A percentile compares a stretch with the other conserved stretches of the same genome.
Conservation (phyloP, 306 rosid species). For the Dryas drummondii region DNA sequence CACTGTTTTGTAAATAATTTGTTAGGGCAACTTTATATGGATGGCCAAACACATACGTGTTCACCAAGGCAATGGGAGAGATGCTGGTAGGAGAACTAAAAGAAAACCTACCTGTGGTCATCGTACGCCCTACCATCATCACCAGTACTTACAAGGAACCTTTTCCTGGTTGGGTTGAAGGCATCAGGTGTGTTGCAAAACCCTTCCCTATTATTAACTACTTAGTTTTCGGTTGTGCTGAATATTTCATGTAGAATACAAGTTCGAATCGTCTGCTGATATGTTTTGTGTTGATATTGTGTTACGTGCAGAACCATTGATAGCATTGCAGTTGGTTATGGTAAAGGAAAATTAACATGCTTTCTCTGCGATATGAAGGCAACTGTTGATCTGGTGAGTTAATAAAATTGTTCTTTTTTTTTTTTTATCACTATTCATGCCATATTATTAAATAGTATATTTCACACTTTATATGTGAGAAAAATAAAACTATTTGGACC, state of each 20-base stretch:
- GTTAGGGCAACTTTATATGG: conserved; percentile 66
- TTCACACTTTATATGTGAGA: too few species aligned
- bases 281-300: not conserved
- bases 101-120: conserved; percentile 41
- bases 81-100: conserved; percentile 53
- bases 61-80: conserved; percentile 85
- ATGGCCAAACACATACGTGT: conserved; percentile 89
- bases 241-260: too few species aligned
- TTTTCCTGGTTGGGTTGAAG: conserved; percentile 85
- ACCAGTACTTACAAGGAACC: conserved; percentile 81
- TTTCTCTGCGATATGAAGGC: conserved; percentile 47
- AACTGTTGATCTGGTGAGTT: conserved; percentile 63
- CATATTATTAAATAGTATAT: not conserved
- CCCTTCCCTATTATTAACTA: not conserved
- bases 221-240: conserved; percentile 8
- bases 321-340: conserved; percentile 65
- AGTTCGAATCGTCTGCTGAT: too few species aligned
- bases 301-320: conserved; percentile 65
- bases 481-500: too few species aligned
- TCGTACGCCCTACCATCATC: conserved; percentile 67
- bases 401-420: too few species aligned
- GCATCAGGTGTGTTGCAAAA: conserved; percentile 46
- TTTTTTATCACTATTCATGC: not conserved
- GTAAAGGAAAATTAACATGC: conserved; percentile 66
- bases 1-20: not conserved